These are phyloP conservation scores for Leptographium wingfieldii DNA, from an alignment of 2,329 filamentous ascomycete species.

Conservation along the genomic window DNA sequence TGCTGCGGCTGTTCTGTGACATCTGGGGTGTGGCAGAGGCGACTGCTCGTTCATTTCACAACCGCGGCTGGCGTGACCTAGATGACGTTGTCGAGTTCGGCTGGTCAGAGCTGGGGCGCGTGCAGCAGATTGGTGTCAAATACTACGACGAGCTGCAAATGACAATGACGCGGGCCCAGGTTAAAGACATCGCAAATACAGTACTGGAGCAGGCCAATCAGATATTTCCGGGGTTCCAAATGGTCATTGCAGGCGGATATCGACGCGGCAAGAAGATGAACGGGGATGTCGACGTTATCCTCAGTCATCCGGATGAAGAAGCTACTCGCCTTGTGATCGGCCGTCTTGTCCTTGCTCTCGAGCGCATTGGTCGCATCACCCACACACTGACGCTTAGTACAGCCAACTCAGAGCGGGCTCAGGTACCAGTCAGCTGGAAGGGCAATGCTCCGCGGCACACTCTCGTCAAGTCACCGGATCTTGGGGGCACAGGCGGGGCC, in stretches of 20 bases:
- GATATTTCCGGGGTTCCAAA: constrained; percentile 42
- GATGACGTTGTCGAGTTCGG: constrained; percentile 78
- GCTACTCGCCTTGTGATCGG: constrained; percentile 59
- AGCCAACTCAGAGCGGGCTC: constrained; percentile 59
- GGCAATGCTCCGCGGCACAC: constrained; percentile 22
- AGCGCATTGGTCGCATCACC: constrained; percentile 59
- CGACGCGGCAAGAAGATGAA: constrained; percentile 60
- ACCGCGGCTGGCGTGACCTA: constrained; percentile 66
- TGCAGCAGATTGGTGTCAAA: constrained; percentile 89
- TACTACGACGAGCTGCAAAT: constrained; percentile 76
- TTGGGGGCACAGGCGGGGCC: constrained; percentile 23
- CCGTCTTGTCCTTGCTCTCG: constrained; percentile 58
- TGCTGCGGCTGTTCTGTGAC: constrained; percentile 60
- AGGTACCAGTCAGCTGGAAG: constrained; percentile 44
- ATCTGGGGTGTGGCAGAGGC: constrained; percentile 88
- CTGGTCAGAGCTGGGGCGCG: constrained; percentile 61
- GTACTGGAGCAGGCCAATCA: constrained; percentile 55
- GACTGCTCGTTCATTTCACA: constrained; percentile 72
- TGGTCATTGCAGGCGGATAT: constrained; percentile 66
- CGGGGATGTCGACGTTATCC: constrained; percentile 76
- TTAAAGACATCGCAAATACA: constrained; percentile 51
- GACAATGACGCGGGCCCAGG: constrained; percentile 61
- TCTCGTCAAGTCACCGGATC: neutral
- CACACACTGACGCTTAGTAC: constrained; percentile 65
- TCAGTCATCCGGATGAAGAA: constrained; percentile 63